Evolutionary conservation across 805 yeast genomes (phyloP).

Genomic region (Saccharomycodes ludwigii): DNA sequence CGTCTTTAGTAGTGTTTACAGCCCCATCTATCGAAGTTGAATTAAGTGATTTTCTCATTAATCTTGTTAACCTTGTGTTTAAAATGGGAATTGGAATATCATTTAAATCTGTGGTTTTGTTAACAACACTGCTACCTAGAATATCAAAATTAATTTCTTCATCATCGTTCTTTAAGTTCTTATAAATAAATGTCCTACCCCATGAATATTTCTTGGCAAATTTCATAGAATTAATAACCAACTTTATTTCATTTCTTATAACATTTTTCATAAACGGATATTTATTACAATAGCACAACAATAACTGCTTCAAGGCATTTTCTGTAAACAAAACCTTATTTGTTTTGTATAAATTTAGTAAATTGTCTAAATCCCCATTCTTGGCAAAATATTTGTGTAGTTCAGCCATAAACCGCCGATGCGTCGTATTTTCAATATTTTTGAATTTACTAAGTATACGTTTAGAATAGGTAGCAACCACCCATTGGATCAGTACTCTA

Average conservation of each 20-base stretch:
- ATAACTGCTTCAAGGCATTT: background rate
- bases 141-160: too few relatives aligned
- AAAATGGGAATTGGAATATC: too few relatives aligned
- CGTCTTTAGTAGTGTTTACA: too few relatives aligned
- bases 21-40: too few relatives aligned
- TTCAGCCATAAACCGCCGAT: background rate
- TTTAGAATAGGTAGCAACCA: too few relatives aligned
- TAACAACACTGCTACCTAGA: background rate
- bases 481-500: too few relatives aligned
- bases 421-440: background rate
- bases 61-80: too few relatives aligned
- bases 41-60: too few relatives aligned
- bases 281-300: background rate
- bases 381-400: background rate
- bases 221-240: background rate
- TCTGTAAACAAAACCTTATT: background rate
- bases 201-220: background rate
- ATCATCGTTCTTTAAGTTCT: too few relatives aligned
- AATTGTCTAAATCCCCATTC: background rate
- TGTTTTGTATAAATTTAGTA: background rate
- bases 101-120: too few relatives aligned
- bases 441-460: too few relatives aligned
- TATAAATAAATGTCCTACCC: constrained; percentile 1
- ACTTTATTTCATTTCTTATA: background rate
- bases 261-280: constrained; percentile 1